Evolutionary conservation across 129 eudicot species (phyloP).

Genomic region (Silybum marianum): DNA sequence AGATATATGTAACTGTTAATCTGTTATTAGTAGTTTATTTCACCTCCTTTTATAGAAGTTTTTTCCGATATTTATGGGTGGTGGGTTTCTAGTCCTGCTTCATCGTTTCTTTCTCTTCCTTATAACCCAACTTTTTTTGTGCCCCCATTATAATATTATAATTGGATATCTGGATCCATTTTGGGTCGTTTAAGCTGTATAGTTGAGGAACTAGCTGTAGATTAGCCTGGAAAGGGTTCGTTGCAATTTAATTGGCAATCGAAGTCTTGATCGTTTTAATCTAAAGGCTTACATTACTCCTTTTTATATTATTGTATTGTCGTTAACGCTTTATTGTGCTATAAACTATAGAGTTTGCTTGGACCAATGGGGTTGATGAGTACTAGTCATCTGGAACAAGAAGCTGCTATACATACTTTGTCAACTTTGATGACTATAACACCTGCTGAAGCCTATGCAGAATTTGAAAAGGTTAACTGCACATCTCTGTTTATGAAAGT

Average conservation of each 20-base stretch:
- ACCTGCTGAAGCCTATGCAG: constrained; percentile 72
- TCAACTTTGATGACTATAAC: constrained; percentile 89
- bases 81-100: too few relatives aligned
- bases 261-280: neutral
- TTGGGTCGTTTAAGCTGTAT: too few relatives aligned
- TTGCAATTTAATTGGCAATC: neutral
- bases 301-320: constrained; percentile 15
- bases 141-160: too few relatives aligned
- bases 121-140: too few relatives aligned
- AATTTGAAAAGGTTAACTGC: constrained; percentile 74
- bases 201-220: too few relatives aligned
- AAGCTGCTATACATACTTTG: constrained; percentile 74
- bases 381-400: constrained; percentile 64
- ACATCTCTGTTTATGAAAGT: neutral
- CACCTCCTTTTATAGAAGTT: too few relatives aligned
- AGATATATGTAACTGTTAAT: too few relatives aligned
- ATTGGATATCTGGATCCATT: too few relatives aligned
- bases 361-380: constrained; percentile 90
- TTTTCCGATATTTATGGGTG: too few relatives aligned
- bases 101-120: too few relatives aligned
- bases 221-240: too few relatives aligned
- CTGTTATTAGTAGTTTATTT: too few relatives aligned
- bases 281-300: neutral
- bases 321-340: constrained; percentile 6
- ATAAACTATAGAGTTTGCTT: constrained; percentile 59